Conservation (phyloP, 2,329 filamentous ascomycete genomes). For the Stachybotrys elegans region DNA sequence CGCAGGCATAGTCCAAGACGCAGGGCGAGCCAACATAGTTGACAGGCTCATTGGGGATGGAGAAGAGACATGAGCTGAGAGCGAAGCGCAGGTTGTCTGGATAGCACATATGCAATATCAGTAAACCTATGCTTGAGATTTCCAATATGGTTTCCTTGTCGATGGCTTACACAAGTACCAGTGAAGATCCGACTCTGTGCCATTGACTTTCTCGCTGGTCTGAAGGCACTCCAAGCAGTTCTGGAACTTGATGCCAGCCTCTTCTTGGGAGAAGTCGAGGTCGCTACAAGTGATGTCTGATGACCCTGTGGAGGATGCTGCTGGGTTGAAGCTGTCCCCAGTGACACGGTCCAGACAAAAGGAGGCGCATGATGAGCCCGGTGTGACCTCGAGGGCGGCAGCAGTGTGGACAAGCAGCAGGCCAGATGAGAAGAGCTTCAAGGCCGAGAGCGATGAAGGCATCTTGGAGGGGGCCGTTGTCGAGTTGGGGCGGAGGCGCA, state of each 20-base stretch:
- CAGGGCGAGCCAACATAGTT: constrained; percentile 34
- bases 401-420: constrained; percentile 10
- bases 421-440: constrained; percentile 11
- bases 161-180: constrained; percentile 43
- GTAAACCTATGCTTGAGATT: constrained; percentile 4
- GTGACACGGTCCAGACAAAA: constrained; percentile 37
- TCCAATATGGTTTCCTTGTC: background rate
- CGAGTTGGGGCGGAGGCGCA: background rate
- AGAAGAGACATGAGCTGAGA: constrained; percentile 41
- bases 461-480: constrained; percentile 4
- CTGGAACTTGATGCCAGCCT: constrained; percentile 39
- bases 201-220: constrained; percentile 35
- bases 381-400: constrained; percentile 39
- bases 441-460: constrained; percentile 10
- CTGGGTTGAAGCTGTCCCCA: constrained; percentile 25
- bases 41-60: constrained; percentile 22
- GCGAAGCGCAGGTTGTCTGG: constrained; percentile 46
- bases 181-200: constrained; percentile 32
- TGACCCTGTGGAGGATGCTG: constrained; percentile 34
- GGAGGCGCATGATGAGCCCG: constrained; percentile 44
- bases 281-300: constrained; percentile 44
- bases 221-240: constrained; percentile 42
- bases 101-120: constrained; percentile 9
- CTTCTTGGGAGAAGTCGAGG: constrained; percentile 28
- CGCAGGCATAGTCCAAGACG: constrained; percentile 34